phyloP scores from a whole-genome alignment of 2,329 filamentous ascomycete species.

The Apiospora aurea region DNA sequence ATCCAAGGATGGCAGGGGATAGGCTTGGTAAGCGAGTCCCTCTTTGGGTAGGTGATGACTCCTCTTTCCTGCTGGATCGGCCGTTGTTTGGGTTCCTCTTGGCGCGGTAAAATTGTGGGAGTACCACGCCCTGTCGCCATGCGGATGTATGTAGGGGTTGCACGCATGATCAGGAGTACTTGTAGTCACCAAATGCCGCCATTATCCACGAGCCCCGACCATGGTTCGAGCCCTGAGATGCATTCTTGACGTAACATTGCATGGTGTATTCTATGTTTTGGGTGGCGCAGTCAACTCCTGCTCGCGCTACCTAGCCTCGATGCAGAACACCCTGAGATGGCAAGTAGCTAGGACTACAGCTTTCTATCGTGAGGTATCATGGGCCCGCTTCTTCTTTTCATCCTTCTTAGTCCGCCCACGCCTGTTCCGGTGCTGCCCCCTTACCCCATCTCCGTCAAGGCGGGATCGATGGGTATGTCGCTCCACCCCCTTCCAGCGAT shows the following conservation, averaged over 20 bases:
- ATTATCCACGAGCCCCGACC: no score
- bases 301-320: background rate
- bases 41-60: background rate
- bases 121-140: no score
- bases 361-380: background rate
- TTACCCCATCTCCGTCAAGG: background rate
- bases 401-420: no score
- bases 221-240: no score
- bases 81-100: background rate
- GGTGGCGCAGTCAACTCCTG: background rate
- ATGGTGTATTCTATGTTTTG: background rate
- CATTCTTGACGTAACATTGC: no score
- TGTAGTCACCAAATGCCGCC: no score
- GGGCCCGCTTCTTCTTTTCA: background rate
- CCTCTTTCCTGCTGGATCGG: background rate
- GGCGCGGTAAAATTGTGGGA: background rate
- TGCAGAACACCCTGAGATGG: background rate
- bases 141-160: no score
- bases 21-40: background rate
- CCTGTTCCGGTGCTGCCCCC: no score
- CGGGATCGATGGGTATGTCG: slow-evolving; percentile 6
- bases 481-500: background rate
- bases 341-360: no score
- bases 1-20: background rate
- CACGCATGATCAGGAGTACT: no score